Conservation (phyloP, 2,329 filamentous ascomycete genomes). For the Aspergillus unguis region DNA sequence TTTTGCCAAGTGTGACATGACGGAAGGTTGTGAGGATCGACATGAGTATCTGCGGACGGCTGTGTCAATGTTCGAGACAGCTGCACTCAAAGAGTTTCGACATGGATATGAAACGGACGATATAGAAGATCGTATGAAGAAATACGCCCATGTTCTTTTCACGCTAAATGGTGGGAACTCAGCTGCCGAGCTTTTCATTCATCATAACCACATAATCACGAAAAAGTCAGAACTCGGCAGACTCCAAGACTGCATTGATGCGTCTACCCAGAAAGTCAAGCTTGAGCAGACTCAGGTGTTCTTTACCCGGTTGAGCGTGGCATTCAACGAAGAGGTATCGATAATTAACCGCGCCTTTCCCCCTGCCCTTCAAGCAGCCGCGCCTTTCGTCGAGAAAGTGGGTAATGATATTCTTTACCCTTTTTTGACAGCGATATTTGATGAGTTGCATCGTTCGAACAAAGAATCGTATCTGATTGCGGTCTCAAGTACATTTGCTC, state of each 20-base stretch:
- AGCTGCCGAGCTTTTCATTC: slow-evolving; percentile 79
- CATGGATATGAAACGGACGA: slow-evolving; percentile 87
- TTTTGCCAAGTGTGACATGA: slow-evolving; percentile 78
- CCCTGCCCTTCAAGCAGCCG: slow-evolving; percentile 65
- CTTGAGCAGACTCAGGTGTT: slow-evolving; percentile 78
- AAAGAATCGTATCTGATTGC: slow-evolving; percentile 78
- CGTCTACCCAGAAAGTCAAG: slow-evolving; percentile 63
- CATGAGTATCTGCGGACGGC: slow-evolving; percentile 71
- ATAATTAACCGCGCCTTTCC: slow-evolving; percentile 83
- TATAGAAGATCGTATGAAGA: slow-evolving; percentile 80
- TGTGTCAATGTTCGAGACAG: slow-evolving; percentile 81
- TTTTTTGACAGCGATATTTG: slow-evolving; percentile 79
- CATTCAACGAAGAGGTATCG: slow-evolving; percentile 76
- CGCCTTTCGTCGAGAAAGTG: slow-evolving; percentile 75
- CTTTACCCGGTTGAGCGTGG: slow-evolving; percentile 69
- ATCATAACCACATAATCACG: slow-evolving; percentile 80
- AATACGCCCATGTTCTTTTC: slow-evolving; percentile 82
- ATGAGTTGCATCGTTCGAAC: slow-evolving; percentile 76
- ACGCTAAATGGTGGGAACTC: slow-evolving; percentile 75
- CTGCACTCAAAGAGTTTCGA: slow-evolving; percentile 86
- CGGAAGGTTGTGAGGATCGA: slow-evolving; percentile 68
- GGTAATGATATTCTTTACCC: slow-evolving; percentile 79
- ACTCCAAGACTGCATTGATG: slow-evolving; percentile 76
- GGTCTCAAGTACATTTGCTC: slow-evolving; percentile 82
- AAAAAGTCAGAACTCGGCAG: slow-evolving; percentile 69